A percentile compares a stretch with the other conserved stretches of the same genome.
Conservation (phyloP, 2,329 filamentous ascomycete species). For the Epichloe gansuensis region DNA sequence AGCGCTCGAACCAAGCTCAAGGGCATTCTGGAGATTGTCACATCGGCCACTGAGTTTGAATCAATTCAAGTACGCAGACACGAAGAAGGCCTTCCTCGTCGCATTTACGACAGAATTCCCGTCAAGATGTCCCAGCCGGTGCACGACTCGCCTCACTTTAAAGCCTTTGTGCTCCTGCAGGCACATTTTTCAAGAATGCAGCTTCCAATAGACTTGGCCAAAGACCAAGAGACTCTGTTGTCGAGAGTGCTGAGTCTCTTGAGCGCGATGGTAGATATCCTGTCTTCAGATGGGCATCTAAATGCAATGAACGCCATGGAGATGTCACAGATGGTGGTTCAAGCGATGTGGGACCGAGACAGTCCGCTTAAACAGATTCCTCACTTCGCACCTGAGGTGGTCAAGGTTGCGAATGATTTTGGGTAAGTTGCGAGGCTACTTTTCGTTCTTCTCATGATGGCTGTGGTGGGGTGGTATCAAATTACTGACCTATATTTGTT, state of each 20-base stretch:
- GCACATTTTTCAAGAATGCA: constrained; percentile 98
- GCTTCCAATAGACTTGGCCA: constrained; percentile 84
- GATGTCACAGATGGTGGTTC: constrained; percentile 97
- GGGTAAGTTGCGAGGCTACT: constrained; percentile 38
- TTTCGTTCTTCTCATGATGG: too few relatives aligned
- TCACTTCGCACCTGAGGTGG: constrained; percentile 73
- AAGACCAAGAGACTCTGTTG: constrained; percentile 84
- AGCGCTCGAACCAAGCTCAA: constrained; percentile 86
- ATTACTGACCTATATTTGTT: constrained; percentile 18
- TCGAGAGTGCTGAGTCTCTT: constrained; percentile 76
- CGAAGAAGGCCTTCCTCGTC: constrained; percentile 74
- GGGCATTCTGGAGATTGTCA: constrained; percentile 91
- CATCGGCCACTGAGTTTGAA: constrained; percentile 93
- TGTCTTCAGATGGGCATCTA: constrained; percentile 88
- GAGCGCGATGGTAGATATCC: constrained; percentile 84
- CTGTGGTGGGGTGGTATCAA: background rate
- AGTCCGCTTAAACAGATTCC: constrained; percentile 96
- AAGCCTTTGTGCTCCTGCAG: constrained; percentile 92
- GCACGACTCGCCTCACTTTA: constrained; percentile 94
- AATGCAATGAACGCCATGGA: constrained; percentile 99
- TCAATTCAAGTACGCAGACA: constrained; percentile 87
- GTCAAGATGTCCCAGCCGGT: constrained; percentile 85
- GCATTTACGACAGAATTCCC: constrained; percentile 87
- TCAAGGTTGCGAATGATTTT: constrained; percentile 70
- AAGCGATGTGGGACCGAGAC: constrained; percentile 98